These are phyloP conservation scores for Coniella vitis DNA, from an alignment of 2,329 filamentous ascomycete species.

Conservation along the genomic window DNA sequence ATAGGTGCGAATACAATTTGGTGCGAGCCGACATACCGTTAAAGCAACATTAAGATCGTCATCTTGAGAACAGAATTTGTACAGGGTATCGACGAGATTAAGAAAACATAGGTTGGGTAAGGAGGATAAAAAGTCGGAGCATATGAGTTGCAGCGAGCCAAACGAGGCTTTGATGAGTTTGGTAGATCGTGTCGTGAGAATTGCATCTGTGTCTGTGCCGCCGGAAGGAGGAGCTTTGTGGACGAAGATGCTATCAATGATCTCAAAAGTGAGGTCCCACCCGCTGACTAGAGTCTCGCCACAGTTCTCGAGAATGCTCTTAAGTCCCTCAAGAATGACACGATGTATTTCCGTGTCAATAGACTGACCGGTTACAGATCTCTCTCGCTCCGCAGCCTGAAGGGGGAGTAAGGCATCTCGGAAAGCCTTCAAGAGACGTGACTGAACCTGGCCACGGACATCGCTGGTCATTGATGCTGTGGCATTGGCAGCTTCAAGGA, in stretches of 20 bases:
- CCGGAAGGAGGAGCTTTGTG: slow-evolving; percentile 30
- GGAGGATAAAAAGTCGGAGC: slow-evolving; percentile 83
- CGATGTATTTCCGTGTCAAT: slow-evolving; percentile 76
- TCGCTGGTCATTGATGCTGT: slow-evolving; percentile 46
- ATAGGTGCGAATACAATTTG: neutral
- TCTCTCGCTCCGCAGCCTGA: slow-evolving; percentile 44
- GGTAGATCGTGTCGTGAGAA: slow-evolving; percentile 53
- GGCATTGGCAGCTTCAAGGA: slow-evolving; percentile 50
- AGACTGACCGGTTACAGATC: slow-evolving; percentile 50
- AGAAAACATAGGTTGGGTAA: slow-evolving; percentile 65
- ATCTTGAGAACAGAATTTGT: slow-evolving; percentile 80
- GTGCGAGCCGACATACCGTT: slow-evolving; percentile 53
- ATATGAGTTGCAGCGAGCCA: slow-evolving; percentile 82
- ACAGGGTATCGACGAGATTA: slow-evolving; percentile 77
- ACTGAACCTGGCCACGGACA: slow-evolving; percentile 56
- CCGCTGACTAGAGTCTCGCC: slow-evolving; percentile 77
- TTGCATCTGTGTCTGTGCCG: slow-evolving; percentile 26
- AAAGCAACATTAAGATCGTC: slow-evolving; percentile 94
- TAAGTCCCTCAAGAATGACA: slow-evolving; percentile 70
- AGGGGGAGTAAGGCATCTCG: slow-evolving; percentile 54
- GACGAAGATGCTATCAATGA: slow-evolving; percentile 76
- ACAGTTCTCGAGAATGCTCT: slow-evolving; percentile 77
- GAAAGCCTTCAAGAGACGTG: slow-evolving; percentile 63
- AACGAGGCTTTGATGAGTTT: slow-evolving; percentile 82
- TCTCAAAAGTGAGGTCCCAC: slow-evolving; percentile 80